Evolutionary conservation across 225 moss, liverwort and hornwort genomes (phyloP).

Genomic region (Marchantia polymorpha): DNA sequence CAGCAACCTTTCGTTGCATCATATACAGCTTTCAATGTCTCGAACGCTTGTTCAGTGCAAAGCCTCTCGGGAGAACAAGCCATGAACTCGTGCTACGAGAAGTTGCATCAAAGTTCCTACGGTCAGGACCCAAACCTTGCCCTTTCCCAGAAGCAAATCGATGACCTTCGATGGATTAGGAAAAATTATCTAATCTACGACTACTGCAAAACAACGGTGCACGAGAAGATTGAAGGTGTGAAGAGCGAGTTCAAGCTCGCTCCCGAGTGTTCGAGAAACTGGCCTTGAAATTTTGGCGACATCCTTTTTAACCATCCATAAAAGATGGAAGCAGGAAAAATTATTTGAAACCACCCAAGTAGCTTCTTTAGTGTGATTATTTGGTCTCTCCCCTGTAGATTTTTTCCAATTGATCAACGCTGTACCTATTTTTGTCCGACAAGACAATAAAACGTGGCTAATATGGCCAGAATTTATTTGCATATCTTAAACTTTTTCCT

Average conservation of each 20-base stretch:
- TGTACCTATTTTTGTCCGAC: no score
- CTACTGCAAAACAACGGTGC: constrained; percentile 47
- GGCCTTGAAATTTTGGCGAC: neutral
- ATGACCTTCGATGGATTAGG: constrained; percentile 15
- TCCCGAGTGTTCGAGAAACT: constrained; percentile 47
- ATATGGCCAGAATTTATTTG: no score
- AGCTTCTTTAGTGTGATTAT: no score
- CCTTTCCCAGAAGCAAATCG: neutral
- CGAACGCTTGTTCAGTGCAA: constrained; percentile 3
- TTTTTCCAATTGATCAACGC: no score
- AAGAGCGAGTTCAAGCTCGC: constrained; percentile 18
- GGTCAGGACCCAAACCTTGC: neutral
- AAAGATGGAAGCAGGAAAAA: no score
- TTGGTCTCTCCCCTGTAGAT: no score
- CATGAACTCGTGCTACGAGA: neutral
- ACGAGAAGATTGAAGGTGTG: no score
- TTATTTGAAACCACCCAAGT: no score
- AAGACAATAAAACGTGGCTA: no score
- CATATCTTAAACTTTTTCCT: no score
- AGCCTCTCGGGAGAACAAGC: neutral
- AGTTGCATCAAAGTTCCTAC: neutral
- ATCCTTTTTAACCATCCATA: neutral
- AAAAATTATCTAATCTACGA: constrained; percentile 36
- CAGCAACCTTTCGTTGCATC: constrained; percentile 45
- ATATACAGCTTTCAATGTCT: neutral